phyloP scores from a whole-genome alignment of 257 asterid genomes.

The Solanum piurae region DNA sequence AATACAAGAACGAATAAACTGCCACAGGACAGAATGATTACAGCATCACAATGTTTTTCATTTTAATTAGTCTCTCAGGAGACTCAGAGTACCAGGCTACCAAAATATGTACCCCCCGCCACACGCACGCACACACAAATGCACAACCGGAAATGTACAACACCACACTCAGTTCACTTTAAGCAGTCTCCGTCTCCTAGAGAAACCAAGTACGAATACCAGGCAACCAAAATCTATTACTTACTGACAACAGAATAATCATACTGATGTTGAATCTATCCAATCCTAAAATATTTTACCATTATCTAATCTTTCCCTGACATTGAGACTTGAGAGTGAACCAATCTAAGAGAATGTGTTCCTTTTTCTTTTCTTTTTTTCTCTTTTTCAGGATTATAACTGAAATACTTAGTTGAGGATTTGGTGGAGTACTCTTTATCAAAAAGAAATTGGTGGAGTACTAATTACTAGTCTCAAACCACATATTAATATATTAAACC shows the following conservation, averaged over 20 bases:
- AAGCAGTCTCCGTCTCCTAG: neutral
- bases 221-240: neutral
- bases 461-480: neutral
- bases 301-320: neutral
- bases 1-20: neutral
- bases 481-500: neutral
- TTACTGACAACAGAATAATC: neutral
- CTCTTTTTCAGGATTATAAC: neutral
- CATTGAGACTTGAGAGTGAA: neutral
- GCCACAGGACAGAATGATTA: neutral
- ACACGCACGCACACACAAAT: neutral
- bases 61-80: neutral
- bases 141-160: neutral
- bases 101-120: neutral
- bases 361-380: neutral
- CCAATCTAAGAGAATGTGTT: neutral
- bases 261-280: neutral
- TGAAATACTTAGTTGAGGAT: neutral
- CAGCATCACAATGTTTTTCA: neutral
- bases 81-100: neutral
- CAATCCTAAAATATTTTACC: neutral
- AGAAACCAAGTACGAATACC: neutral
- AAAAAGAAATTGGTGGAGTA: neutral
- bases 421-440: neutral
- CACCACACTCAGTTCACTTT: neutral